phyloP scores from a whole-genome alignment of 2,329 filamentous ascomycete species.

The Daldinia eschscholtzii region DNA sequence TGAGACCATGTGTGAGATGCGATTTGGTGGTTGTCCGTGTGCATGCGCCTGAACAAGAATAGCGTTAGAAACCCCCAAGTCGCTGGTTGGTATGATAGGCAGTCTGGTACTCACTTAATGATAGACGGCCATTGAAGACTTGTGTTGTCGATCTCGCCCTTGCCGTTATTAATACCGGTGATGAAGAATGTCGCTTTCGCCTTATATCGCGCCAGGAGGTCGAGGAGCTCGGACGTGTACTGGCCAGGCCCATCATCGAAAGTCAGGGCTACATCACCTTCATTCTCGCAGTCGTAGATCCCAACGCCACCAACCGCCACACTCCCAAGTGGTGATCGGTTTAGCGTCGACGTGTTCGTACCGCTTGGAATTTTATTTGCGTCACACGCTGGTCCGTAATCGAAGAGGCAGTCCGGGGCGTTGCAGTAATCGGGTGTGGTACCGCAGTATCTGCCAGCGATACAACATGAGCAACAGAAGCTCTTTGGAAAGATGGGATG shows the following conservation, averaged over 20 bases:
- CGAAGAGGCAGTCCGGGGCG: constrained; percentile 71
- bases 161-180: constrained; percentile 68
- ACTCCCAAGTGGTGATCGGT: constrained; percentile 65
- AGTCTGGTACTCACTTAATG: constrained; percentile 56
- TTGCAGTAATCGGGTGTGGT: constrained; percentile 67
- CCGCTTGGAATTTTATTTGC: constrained; percentile 68
- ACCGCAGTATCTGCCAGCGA: constrained; percentile 64
- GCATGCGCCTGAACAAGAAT: constrained; percentile 57
- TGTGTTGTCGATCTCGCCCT: constrained; percentile 67
- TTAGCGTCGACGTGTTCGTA: constrained; percentile 65
- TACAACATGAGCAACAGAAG: constrained; percentile 16
- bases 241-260: constrained; percentile 75
- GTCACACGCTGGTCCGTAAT: constrained; percentile 72
- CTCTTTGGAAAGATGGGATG: not conserved
- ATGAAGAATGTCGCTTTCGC: constrained; percentile 78
- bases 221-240: constrained; percentile 72
- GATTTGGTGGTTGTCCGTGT: constrained; percentile 69
- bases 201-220: constrained; percentile 69
- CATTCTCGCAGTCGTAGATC: constrained; percentile 68
- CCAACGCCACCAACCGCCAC: constrained; percentile 68
- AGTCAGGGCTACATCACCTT: constrained; percentile 73
- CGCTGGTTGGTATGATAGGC: constrained; percentile 45
- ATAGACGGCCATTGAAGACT: constrained; percentile 60
- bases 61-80: not conserved
- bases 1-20: constrained; percentile 70